A percentile compares a stretch with the other conserved stretches of the same genome.
Conservation (phyloP, 306 rosid species). For the Cicer cuneatum region DNA sequence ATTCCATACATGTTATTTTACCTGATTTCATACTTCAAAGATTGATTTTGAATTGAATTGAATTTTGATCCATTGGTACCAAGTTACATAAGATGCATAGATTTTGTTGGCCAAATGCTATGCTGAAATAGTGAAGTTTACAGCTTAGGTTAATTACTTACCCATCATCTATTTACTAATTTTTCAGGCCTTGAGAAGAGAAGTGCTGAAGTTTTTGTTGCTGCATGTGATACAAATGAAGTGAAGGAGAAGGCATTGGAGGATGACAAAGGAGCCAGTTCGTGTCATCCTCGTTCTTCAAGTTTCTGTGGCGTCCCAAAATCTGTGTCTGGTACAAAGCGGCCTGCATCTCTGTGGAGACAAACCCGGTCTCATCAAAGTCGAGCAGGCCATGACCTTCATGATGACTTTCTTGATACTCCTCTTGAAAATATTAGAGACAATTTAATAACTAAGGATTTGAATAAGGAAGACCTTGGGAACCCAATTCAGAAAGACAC, state of each 20-base stretch:
- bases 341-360: constrained; percentile 82
- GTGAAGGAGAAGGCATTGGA: constrained; percentile 53
- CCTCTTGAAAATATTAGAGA: constrained; percentile 79
- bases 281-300: constrained; percentile 50
- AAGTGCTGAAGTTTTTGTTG: constrained; percentile 50
- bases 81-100: constrained; percentile 23
- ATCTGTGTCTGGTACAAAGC: constrained; percentile 61
- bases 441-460: constrained; percentile 63
- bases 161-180: constrained; percentile 33
- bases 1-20: not conserved
- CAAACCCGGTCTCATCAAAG: constrained; percentile 76
- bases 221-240: constrained; percentile 42
- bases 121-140: constrained; percentile 29
- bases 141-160: constrained; percentile 14
- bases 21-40: not conserved
- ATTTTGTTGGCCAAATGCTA: constrained; percentile 23
- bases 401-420: constrained; percentile 94
- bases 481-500: constrained; percentile 47
- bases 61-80: constrained; percentile 9
- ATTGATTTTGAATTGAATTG: constrained; percentile 9
- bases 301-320: constrained; percentile 47
- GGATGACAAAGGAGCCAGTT: constrained; percentile 48
- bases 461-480: constrained; percentile 47
- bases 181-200: constrained; percentile 54
- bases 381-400: constrained; percentile 75